Percentiles rank a stretch among this genome's conserved stretches.
Evolutionary conservation across 2,329 filamentous ascomycete genomes (phyloP).

Genomic region (Scytalidium sp.): DNA sequence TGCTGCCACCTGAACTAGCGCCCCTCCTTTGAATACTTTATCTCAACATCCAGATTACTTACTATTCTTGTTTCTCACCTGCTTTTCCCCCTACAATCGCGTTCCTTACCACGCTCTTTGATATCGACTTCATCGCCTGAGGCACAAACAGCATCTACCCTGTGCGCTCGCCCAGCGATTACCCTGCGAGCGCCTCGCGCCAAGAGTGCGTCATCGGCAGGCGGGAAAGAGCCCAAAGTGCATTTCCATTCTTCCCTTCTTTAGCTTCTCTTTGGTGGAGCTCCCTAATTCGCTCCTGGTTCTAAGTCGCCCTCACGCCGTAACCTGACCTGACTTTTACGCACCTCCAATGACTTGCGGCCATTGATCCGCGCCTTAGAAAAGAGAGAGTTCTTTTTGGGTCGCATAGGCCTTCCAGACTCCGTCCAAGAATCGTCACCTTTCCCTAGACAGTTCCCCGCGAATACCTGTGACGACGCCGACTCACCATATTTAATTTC

Average conservation of each 20-base stretch:
- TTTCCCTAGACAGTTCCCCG: no score
- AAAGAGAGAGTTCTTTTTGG: no score
- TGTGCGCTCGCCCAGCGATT: no score
- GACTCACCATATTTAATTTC: neutral
- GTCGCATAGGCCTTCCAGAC: no score
- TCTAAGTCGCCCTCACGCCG: neutral
- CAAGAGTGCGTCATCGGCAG: neutral
- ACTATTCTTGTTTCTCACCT: neutral
- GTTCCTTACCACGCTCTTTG: neutral
- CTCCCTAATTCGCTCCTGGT: neutral
- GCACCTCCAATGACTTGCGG: neutral
- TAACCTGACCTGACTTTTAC: neutral
- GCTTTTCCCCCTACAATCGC: neutral
- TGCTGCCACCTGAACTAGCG: no score
- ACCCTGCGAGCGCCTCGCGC: neutral
- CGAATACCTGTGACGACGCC: neutral
- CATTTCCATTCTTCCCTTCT: neutral
- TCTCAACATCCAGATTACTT: neutral
- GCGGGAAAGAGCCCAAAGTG: neutral
- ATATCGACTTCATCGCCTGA: neutral
- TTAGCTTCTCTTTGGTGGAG: neutral
- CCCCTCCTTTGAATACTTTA: no score
- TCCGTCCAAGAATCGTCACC: no score
- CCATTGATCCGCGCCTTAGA: neutral
- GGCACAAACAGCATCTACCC: neutral